Evolutionary conservation across 1,284 basidiomycete species (phyloP), one percentile per base, ranked within the genome.

Genomic region (Rhodotorula sp.): DNA sequence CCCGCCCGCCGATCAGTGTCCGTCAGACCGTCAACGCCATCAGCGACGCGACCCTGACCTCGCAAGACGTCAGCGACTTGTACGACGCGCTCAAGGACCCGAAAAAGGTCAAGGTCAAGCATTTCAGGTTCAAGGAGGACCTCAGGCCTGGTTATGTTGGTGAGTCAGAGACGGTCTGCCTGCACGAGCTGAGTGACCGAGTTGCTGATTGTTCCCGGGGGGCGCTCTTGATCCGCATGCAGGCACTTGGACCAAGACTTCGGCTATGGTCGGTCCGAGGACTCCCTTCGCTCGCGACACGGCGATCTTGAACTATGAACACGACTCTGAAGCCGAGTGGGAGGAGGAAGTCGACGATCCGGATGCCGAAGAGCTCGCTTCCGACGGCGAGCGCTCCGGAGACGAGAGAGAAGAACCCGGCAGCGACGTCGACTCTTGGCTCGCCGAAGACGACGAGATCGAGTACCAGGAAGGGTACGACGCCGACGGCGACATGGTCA

Each of bases 241-340:
- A 81, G 80, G 81, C 37, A 93, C 91, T 24, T 93, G 89, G 89
- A 91, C 91, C 17, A 87, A 88, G 62, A 86, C 83, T 69, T 91
- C 90, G 30, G 83, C 83, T 22, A 80, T 86, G 62, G 86, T 94
- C 67, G 87, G 89, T 3, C 87, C 89, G 14, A 86, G 91, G n/a
- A 85, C 83, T 45, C 91, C 92, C 2, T 87, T 91, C 70, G 85
- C 84, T 6, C 84, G 85, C 71, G 92, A 94, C 77, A 82, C 86
- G 12, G 81, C 87, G 8, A 83, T 85, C 29, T 83, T 89, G 65
- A 90, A 94, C 80, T 94, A 94, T 79, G 84, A 85, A 20, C 91
- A 91, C 77, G 91, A 93, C 80, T 91, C 89, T 66, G 91, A 89
- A 26, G 90, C 87, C 74, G 91, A 93, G 76, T 93, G 91, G 90